Conservation (phyloP, 2,329 filamentous ascomycete genomes). For the Hypoxylon sp. region DNA sequence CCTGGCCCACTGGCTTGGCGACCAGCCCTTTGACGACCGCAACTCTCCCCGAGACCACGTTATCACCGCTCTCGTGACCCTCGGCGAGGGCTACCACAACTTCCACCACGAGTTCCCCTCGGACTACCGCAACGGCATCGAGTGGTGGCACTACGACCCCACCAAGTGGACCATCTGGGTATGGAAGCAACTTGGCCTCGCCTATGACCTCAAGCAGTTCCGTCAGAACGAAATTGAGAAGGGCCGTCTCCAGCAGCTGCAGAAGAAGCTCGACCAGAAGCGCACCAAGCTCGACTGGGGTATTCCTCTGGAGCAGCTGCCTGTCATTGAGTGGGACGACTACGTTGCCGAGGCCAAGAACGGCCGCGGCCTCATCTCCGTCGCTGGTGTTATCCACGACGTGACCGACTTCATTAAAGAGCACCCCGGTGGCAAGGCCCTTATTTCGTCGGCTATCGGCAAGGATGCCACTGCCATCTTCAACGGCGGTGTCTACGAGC, state of each 20-base stretch:
- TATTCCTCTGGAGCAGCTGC: slow-evolving; percentile 66
- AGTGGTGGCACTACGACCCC: slow-evolving; percentile 78
- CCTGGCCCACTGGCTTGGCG: slow-evolving; percentile 65
- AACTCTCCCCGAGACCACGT: slow-evolving; percentile 77
- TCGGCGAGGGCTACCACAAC: slow-evolving; percentile 79
- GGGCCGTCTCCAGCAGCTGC: slow-evolving; percentile 72
- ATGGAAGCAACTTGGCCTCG: slow-evolving; percentile 75
- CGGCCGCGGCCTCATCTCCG: slow-evolving; percentile 70
- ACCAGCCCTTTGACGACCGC: slow-evolving; percentile 78
- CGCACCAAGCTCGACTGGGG: slow-evolving; percentile 74
- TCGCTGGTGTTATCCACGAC: slow-evolving; percentile 74
- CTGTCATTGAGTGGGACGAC: slow-evolving; percentile 65
- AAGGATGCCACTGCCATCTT: slow-evolving; percentile 77
- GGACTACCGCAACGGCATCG: slow-evolving; percentile 77
- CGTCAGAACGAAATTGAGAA: slow-evolving; percentile 76
- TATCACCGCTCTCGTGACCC: slow-evolving; percentile 73
- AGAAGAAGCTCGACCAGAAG: slow-evolving; percentile 76
- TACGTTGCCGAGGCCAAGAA: slow-evolving; percentile 72
- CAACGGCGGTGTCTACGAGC: slow-evolving; percentile 75
- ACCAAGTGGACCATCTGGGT: slow-evolving; percentile 78
- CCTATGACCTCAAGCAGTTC: slow-evolving; percentile 76
- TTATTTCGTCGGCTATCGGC: slow-evolving; percentile 72
- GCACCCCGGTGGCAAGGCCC: slow-evolving; percentile 74
- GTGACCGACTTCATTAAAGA: slow-evolving; percentile 74
- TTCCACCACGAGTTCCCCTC: slow-evolving; percentile 80